Evolutionary conservation across 768 basidiomycete genomes (phyloP).

Genomic region (Mycena latifolia): DNA sequence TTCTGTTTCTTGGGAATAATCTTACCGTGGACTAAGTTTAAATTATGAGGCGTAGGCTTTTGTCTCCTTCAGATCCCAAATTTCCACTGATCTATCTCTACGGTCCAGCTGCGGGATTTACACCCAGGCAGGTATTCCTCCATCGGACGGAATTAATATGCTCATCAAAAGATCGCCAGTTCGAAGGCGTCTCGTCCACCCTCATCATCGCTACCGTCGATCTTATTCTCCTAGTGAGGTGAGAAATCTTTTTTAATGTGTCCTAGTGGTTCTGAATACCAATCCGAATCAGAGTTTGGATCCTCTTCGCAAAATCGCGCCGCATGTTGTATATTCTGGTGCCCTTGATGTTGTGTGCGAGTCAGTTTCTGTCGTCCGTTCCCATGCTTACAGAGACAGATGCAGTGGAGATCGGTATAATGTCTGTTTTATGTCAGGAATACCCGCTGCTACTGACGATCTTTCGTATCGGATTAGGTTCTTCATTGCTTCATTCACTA

Average conservation of each 20-base stretch:
- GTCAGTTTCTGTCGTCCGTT: background rate
- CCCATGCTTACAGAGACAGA: background rate
- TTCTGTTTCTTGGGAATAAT: background rate
- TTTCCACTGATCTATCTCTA: too few species aligned
- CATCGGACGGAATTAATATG: background rate
- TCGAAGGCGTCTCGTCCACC: constrained; percentile 21
- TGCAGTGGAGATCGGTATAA: constrained; percentile 16
- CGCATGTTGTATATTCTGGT: constrained; percentile 18
- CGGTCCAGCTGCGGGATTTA: constrained; percentile 21
- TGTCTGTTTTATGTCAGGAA: background rate
- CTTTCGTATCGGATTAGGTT: constrained; percentile 1
- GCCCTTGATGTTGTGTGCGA: constrained; percentile 12
- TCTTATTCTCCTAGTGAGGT: constrained; percentile 20
- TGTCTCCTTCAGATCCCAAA: too few species aligned
- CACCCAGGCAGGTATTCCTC: background rate
- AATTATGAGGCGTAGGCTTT: too few species aligned
- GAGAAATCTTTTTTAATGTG: background rate
- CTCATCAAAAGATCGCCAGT: background rate
- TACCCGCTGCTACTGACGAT: background rate
- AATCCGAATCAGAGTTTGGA: constrained; percentile 14
- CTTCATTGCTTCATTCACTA: constrained; percentile 12
- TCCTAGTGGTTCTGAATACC: background rate
- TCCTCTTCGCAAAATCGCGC: constrained; percentile 17
- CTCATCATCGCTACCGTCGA: constrained; percentile 19
- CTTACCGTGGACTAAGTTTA: too few species aligned